Evolutionary conservation across 73 alveolate species (phyloP), one percentile per base, ranked within the genome.

Genomic region (Paramecium octaurelia): DNA sequence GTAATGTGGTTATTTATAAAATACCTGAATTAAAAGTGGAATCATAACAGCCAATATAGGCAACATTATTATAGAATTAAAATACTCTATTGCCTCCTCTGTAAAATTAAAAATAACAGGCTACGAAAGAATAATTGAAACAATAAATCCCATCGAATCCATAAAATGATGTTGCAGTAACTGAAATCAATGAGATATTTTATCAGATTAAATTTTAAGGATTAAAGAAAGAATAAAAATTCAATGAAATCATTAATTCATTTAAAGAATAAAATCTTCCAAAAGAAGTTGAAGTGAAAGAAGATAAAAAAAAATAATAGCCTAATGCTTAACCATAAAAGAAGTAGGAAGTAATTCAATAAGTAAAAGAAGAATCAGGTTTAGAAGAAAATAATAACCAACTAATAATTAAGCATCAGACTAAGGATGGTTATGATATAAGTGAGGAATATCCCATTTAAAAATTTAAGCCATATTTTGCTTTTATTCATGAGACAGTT

Each of bases 191-290:
- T 44, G 88, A 89, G n/a, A 31, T 68, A 1, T 69, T 89, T 16
- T 89, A 89, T 71, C 9, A 21, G n/a, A 71, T 89, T 8, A 23
- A 70, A 31, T 89, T 89, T 89, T 27, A 42, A 73, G 94, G 94
- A 2, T 16, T 64, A 27, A 71, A 89, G 50, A 83, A 31, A 58
- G 70, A 71, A 40, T 71, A 44, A 27, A 89, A 89, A 38, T 89
- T 58, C 71, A 50, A 71, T 21, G 94, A 89, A 27, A 70, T 89
- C 12, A 73, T 89, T 18, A 57, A 54, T 68, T 58, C 76, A n/a
- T 44, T 89, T 48, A 89, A 89, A 70, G 94, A 89, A 48, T 77
- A 64, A 89, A 24, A 23, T 9, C 23, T 48, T 5, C 93, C 93
- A n/a, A 68, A 70, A 89, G 94, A 77, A 64, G 16, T 34, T 64